Base-by-base conservation (phyloP, 257 asterid genomes). In the Pogostemon cablin region DNA sequence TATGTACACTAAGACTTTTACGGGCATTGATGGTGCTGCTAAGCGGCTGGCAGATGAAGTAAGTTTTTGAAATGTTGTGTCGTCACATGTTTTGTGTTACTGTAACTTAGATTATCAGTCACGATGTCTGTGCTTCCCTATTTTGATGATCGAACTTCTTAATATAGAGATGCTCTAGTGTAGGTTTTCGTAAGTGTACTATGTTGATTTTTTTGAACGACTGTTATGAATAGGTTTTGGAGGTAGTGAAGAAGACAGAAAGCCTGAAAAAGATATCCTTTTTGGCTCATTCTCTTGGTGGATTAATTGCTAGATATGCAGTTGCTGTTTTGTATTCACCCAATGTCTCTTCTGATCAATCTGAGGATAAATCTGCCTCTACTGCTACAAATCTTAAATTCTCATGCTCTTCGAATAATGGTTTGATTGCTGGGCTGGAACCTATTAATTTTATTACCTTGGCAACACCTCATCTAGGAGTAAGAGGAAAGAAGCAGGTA, bases 381-480 rank as follows among this genome's bases (percentile, higher is more conserved):
- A 68, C 67, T 47, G 44, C 66, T 64, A 67, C 83, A 64, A 78
- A 66, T 60, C 44, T 56, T 56, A 71, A 76, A 47, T 56, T 78
- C 10, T 25, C 73, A 42, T 72, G 69, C 79, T 71, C 80, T 56
- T 79, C 88, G 55, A 78, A 53, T 58, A 63, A 72, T 64, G 88
- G 90, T 64, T 75, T 73, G 46, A 86, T 93, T 84, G 93, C 97
- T 72, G 96, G 97, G 60, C 83, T 93, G 76, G 93, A 93, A 80
- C 95, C 98, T 60, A 78, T 87, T 65, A 88, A 89, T 79, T 93
- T 93, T 81, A 89, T 93, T 72, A 89, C 99, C 79, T 83, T 93
- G 71, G 99, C 96, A 50, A 93, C 96, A 12, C 99, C 99, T 80
- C 99, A 93, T 89, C 96, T 93, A 25, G 98, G 98, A 49, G 99